phyloP scores from a whole-genome alignment of 139 green algal genomes.

The Pseudopediastrum boryanum region DNA sequence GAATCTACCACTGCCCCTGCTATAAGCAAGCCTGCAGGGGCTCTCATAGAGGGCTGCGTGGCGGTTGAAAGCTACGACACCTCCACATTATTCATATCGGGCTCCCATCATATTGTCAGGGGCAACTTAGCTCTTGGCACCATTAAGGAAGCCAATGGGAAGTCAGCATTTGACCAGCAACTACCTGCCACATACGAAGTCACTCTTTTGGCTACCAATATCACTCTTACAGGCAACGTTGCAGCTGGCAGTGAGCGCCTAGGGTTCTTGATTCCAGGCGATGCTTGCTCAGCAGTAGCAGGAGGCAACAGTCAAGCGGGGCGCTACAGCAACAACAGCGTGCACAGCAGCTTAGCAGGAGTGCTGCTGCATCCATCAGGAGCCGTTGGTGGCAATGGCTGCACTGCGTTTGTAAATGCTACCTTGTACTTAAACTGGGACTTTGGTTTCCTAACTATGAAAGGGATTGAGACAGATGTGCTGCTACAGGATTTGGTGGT shows the following conservation, averaged over 20 bases:
- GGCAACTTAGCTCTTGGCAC: slow-evolving; percentile 49
- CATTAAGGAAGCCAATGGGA: slow-evolving; percentile 43
- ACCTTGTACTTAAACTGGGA: slow-evolving; percentile 63
- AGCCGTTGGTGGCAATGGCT: not conserved
- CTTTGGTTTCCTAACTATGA: slow-evolving; percentile 62
- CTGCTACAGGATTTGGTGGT: slow-evolving; percentile 40
- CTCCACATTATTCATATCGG: slow-evolving; percentile 21
- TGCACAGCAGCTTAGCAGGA: slow-evolving; percentile 42
- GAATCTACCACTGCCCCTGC: too few species aligned
- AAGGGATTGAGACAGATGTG: slow-evolving; percentile 42
- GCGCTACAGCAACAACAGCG: slow-evolving; percentile 56
- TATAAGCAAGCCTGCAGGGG: too few species aligned
- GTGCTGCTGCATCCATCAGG: slow-evolving; percentile 39
- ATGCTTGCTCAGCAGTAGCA: slow-evolving; percentile 30
- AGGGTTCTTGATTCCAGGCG: slow-evolving; percentile 41
- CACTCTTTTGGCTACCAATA: slow-evolving; percentile 3
- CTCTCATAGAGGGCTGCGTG: slow-evolving; percentile 34
- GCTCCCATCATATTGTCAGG: slow-evolving; percentile 20
- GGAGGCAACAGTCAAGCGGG: slow-evolving; percentile 18
- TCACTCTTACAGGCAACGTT: slow-evolving; percentile 52
- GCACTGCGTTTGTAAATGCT: slow-evolving; percentile 49
- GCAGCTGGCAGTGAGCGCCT: slow-evolving; percentile 57
- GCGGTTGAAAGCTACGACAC: slow-evolving; percentile 46
- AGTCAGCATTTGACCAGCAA: slow-evolving; percentile 13
- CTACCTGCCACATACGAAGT: slow-evolving; percentile 35